Evolutionary conservation across 148 eudicot genomes (phyloP).

Genomic region (Cornus kousa): DNA sequence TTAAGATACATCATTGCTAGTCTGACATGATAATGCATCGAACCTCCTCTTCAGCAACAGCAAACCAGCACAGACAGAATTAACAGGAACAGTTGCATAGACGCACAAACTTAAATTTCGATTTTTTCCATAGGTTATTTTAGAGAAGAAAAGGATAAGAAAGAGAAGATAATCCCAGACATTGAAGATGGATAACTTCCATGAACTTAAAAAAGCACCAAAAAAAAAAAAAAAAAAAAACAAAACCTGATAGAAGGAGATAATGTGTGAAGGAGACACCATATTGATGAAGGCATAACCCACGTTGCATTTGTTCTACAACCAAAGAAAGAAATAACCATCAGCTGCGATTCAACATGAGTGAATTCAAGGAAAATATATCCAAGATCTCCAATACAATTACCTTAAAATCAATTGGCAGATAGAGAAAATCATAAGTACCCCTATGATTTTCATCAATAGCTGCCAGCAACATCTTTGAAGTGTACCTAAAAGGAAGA

Average conservation of each 20-base stretch:
- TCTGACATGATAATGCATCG: neutral
- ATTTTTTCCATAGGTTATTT: no score
- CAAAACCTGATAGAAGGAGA: constrained; percentile 57
- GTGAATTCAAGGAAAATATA: neutral
- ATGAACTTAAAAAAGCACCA: neutral
- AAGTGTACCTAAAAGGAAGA: constrained; percentile 46
- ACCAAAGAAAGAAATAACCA: constrained; percentile 1
- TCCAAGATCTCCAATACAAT: constrained; percentile 6
- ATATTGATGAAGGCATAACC: constrained; percentile 70
- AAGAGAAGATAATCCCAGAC: neutral
- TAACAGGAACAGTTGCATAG: neutral
- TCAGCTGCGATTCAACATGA: neutral
- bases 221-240: constrained; percentile 1
- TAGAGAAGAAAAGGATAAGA: no score
- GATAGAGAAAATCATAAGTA: constrained; percentile 55
- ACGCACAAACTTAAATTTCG: no score
- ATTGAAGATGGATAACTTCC: neutral
- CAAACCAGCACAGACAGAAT: neutral
- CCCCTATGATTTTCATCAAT: constrained; percentile 60
- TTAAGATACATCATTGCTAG: neutral
- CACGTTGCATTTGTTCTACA: constrained; percentile 64
- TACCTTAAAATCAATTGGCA: constrained; percentile 68
- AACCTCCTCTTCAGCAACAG: neutral
- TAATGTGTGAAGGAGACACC: constrained; percentile 52
- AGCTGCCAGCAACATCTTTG: constrained; percentile 55